Evolutionary conservation across 345 rosid species (phyloP).

Genomic region (Trapa incisa): DNA sequence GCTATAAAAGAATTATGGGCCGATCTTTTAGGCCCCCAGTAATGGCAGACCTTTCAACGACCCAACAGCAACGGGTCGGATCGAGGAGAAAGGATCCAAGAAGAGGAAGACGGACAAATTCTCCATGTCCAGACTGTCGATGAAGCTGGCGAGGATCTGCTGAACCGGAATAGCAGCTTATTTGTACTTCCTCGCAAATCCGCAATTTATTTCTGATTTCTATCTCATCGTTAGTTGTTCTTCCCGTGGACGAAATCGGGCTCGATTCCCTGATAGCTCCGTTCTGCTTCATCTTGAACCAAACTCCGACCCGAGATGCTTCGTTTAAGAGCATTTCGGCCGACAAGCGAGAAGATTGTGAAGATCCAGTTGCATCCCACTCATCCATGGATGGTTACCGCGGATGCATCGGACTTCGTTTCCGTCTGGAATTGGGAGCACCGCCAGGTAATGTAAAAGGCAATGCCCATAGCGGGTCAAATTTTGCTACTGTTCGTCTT

Average conservation of each 20-base stretch:
- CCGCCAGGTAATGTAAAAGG: slow-evolving; percentile 47
- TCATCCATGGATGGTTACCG: slow-evolving; percentile 98
- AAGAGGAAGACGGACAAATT: slow-evolving; percentile 1
- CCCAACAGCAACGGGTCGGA: slow-evolving; percentile 1
- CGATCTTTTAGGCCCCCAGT: background rate
- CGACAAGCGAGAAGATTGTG: slow-evolving; percentile 68
- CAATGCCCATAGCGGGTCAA: background rate
- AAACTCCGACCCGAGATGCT: slow-evolving; percentile 37
- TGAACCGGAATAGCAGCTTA: background rate
- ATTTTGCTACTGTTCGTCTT: background rate
- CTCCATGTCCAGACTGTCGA: background rate
- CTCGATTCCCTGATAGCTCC: background rate
- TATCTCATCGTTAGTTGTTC: background rate
- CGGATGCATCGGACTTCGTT: slow-evolving; percentile 92
- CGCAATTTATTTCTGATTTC: background rate
- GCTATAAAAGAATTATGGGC: background rate
- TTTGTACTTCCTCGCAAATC: background rate
- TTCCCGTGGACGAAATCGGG: background rate
- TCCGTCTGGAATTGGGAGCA: slow-evolving; percentile 99
- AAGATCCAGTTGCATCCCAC: slow-evolving; percentile 96
- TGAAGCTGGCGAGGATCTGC: background rate
- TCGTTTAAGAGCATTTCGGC: slow-evolving; percentile 81
- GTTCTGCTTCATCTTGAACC: background rate
- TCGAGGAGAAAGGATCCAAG: background rate
- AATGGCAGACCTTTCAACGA: background rate